Evolutionary conservation across 2,329 filamentous ascomycete genomes (phyloP), one percentile per base, ranked within the genome.

Genomic region (Coniochaeta ligniaria): DNA sequence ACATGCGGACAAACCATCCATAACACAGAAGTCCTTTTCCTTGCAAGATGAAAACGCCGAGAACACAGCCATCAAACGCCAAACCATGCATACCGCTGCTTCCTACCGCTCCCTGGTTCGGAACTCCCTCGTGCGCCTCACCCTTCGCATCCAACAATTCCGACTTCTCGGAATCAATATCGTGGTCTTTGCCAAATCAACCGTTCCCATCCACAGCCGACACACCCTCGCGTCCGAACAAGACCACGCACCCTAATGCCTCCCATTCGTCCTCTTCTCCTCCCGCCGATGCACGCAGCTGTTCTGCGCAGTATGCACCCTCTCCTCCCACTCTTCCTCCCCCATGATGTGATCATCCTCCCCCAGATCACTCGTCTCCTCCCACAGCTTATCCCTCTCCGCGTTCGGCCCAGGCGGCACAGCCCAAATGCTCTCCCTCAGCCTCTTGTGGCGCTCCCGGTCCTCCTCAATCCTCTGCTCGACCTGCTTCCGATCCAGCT

Each of bases 381-480:
- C 91, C 89, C 90, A 96, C 65, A 96, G 76, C 75, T 86, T 90
- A 64, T 88, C 84, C 75, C 92, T 88, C 75, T 98, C 94, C 12
- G 78, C 76, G 38, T 87, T 83, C 28, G 83, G 80, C 9, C 84
- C 82, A 9, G 83, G 81, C 33, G 85, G 85, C 2, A 96, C 87
- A 0, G 92, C 91, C 95, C 96, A 99, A 64, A 96, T 96, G 68
- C 88, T 92, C 76, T 99, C 95, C 24, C 95, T 80, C 69, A 94
- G 79, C 50, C 94, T 80, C 80, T 99, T 99, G 74, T 99, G 96
- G 50, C 95, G 81, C 74, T 99, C 95, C 3, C 95, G 82, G 74
- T 99, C 95, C 75, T 99, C 96, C 68, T 99, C 96, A 64, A 99
- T 96, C 45, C 95, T 83, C 77, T 98, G 93, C 76, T 98, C 93